Evolutionary conservation across 495 filamentous ascomycete genomes (phyloP).

Genomic region (Delitschia confertaspora): DNA sequence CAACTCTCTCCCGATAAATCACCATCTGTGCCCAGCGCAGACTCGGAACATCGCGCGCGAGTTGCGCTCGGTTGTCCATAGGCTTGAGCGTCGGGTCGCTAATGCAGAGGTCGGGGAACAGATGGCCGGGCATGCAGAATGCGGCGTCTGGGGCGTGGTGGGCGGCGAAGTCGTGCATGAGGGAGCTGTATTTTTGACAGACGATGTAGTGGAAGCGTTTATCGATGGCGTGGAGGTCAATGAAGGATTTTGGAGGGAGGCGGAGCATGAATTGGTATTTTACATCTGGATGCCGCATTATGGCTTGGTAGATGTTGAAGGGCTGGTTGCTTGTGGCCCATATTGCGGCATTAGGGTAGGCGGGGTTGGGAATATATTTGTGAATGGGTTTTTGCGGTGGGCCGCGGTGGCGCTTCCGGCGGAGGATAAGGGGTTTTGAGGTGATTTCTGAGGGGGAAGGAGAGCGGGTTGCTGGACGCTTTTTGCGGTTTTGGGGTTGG

Average conservation of each 20-base stretch:
- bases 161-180: conserved; percentile 39
- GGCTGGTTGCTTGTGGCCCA: conserved; percentile 3
- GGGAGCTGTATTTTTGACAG: conserved; percentile 36
- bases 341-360: neutral
- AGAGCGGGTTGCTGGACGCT: neutral
- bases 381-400: neutral
- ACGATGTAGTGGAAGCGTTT: conserved; percentile 47
- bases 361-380: neutral
- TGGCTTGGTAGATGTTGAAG: conserved; percentile 45
- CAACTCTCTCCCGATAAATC: conserved; percentile 38
- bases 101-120: conserved; percentile 46
- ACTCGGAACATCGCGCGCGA: conserved; percentile 37
- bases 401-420: neutral
- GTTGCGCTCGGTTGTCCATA: conserved; percentile 11
- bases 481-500: neutral
- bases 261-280: conserved; percentile 42
- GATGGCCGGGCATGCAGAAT: conserved; percentile 42
- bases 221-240: conserved; percentile 50
- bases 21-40: conserved; percentile 49
- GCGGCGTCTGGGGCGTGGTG: conserved; percentile 40
- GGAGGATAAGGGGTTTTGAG: neutral
- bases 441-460: neutral
- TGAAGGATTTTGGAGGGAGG: conserved; percentile 42
- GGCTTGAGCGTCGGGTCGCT: conserved; percentile 38
- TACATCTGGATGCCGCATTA: conserved; percentile 44